Evolutionary conservation across 129 eudicot species (phyloP), one percentile per base, ranked within the genome.

Genomic region (Tagetes patula): DNA sequence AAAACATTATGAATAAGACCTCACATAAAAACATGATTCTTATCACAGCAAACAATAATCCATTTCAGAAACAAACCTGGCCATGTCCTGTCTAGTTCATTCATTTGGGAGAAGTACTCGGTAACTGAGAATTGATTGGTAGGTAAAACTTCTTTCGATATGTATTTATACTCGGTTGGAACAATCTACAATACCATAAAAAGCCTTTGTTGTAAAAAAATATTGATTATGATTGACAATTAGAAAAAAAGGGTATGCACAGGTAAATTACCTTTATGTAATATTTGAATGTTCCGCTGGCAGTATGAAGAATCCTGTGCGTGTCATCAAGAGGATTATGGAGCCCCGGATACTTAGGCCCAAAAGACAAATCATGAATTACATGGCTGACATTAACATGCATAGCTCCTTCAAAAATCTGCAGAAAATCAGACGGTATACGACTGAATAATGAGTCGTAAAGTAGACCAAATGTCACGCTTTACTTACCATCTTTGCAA

Each of bases 81-180:
- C 98, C 98, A 94, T 45, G 96, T 78, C 75, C 97, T 81, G 63
- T 86, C 96, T 56, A 48, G 82, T 78, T 90, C 98, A 49, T 81
- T 67, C 76, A 94, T 94, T 3, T 97, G 98, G 55, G 97, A 90
- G 69, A 90, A 94, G 81, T 90, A 94, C 77, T 94, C 98, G 0
- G 97, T 90, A 65, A 94, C 98, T 0, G 98, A 94, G 80, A 94
- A 94, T 62, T 94, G 98, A 75, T 94, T 94, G 53, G 98, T 94
- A 11, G 97, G 96, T 65, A 94, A 79, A 43, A 94, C 96, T 69
- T 90, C 90, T 83, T 90, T 90, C 40, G 97, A 94, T 42, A 94
- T 69, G 55, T 90, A 86, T 65, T 82, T 88, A 82, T 94, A 94
- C 70, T 94, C 98, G 0, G 98, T 94, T 33, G 98, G 98, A 78